Conservation (phyloP, 176 grass and related monocot species). For the Thinopyrum elongatum region DNA sequence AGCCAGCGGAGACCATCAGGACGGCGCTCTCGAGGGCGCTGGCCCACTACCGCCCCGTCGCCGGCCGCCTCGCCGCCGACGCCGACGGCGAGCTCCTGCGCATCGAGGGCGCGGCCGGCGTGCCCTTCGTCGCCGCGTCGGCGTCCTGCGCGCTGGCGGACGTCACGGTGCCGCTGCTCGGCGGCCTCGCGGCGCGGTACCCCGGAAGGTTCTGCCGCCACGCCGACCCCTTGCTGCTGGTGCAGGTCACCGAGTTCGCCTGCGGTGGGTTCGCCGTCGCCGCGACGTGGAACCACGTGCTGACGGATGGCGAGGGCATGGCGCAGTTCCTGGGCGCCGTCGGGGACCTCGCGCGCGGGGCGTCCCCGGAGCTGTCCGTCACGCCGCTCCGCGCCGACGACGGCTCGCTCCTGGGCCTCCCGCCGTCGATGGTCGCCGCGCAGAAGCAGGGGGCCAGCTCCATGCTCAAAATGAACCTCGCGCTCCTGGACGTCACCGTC, state of each 20-base stretch:
- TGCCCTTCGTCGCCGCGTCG: constrained; percentile 15
- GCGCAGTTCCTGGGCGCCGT: constrained; percentile 36
- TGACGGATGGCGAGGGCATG: constrained; percentile 22
- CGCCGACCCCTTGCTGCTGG: neutral
- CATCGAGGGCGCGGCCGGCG: constrained; percentile 2
- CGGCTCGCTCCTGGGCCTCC: constrained; percentile 8
- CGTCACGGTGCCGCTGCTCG: neutral
- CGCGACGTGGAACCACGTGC: constrained; percentile 13
- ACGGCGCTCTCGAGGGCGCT: constrained; percentile 14
- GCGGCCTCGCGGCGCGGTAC: neutral
- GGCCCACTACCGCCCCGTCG: constrained; percentile 39
- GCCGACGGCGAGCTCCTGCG: neutral
- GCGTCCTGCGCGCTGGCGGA: constrained; percentile 26
- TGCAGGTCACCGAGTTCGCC: constrained; percentile 41
- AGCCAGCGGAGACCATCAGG: constrained; percentile 19
- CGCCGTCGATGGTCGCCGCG: neutral
- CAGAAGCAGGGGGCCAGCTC: neutral
- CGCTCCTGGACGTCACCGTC: neutral
- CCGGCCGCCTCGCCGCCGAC: constrained; percentile 18
- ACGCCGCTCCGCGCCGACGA: constrained; percentile 10
- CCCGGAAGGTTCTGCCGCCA: neutral
- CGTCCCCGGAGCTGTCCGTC: neutral
- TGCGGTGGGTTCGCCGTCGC: constrained; percentile 39
- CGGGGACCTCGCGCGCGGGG: constrained; percentile 14
- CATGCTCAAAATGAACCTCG: neutral